Conservation (phyloP, 2,329 filamentous ascomycete species). For the Septoria petroselini region DNA sequence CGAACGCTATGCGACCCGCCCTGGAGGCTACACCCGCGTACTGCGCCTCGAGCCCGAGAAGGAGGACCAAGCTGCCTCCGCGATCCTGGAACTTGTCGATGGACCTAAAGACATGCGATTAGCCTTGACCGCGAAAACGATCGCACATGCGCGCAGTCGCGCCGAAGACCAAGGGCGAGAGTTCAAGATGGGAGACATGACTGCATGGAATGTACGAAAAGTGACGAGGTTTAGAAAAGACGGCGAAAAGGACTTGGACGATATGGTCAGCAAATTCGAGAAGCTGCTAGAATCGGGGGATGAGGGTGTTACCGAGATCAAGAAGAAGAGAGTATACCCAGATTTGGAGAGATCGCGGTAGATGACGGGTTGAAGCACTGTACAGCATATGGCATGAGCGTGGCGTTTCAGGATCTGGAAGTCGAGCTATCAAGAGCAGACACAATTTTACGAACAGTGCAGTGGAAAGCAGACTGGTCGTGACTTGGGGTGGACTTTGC, state of each 20-base stretch:
- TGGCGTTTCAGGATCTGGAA: no score
- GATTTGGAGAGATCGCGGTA: conserved; percentile 21
- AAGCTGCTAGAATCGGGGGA: conserved; percentile 35
- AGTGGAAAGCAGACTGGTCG: no score
- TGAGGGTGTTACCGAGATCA: conserved; percentile 34
- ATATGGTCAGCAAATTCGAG: conserved; percentile 51
- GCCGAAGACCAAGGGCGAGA: conserved; percentile 45
- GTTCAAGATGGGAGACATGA: conserved; percentile 65
- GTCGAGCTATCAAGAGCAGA: no score
- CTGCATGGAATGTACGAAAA: conserved; percentile 74
- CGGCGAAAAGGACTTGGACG: conserved; percentile 66
- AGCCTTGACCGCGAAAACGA: conserved; percentile 82
- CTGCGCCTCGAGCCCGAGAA: conserved; percentile 87
- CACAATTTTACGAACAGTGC: no score
- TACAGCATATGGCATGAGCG: no score
- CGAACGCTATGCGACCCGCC: conserved; percentile 71
- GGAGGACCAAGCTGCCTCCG: conserved; percentile 80
- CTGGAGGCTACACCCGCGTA: conserved; percentile 92
- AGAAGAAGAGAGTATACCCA: conserved; percentile 39
- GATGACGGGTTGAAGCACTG: background rate
- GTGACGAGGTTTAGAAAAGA: conserved; percentile 70
- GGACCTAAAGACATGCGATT: conserved; percentile 92
- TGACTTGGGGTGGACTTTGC: no score
- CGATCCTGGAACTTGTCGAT: conserved; percentile 92
- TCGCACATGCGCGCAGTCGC: conserved; percentile 55